Evolutionary conservation across 345 rosid genomes (phyloP).

Genomic region (Salix exigua): DNA sequence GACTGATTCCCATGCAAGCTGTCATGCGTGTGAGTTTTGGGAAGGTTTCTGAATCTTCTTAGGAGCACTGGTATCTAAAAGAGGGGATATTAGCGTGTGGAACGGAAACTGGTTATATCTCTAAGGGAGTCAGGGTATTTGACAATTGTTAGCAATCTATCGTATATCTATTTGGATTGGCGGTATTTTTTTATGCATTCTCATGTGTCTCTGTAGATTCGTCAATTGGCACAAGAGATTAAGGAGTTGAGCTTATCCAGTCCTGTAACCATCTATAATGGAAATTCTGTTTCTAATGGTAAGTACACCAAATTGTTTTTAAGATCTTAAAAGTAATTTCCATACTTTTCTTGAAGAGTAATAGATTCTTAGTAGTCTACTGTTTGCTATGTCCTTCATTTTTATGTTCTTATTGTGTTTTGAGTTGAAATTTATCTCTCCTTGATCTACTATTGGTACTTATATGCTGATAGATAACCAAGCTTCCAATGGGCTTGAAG

Average conservation of each 20-base stretch:
- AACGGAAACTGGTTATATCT: not conserved
- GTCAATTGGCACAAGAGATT: slow-evolving; percentile 81
- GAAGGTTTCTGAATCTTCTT: not conserved
- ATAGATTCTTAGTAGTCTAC: not conserved
- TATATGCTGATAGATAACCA: not conserved
- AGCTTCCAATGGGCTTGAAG: not conserved
- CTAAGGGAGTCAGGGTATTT: not conserved
- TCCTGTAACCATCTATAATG: slow-evolving; percentile 75
- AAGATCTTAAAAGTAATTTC: not conserved
- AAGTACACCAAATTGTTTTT: slow-evolving; percentile 6
- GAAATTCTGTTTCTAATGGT: slow-evolving; percentile 53
- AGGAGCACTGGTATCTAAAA: not conserved
- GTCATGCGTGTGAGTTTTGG: not conserved
- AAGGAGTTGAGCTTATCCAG: slow-evolving; percentile 62
- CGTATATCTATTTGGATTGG: not conserved
- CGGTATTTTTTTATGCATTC: slow-evolving; percentile 7
- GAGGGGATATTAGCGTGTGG: not conserved
- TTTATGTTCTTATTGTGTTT: not conserved
- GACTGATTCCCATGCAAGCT: not conserved
- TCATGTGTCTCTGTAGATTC: slow-evolving; percentile 43
- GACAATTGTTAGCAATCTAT: not conserved
- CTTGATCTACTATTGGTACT: not conserved
- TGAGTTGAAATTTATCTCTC: not conserved
- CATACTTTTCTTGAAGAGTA: not conserved
- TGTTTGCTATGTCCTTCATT: not conserved